Conservation (phyloP, 208 protist species). For the Trypanosoma conorhini region DNA sequence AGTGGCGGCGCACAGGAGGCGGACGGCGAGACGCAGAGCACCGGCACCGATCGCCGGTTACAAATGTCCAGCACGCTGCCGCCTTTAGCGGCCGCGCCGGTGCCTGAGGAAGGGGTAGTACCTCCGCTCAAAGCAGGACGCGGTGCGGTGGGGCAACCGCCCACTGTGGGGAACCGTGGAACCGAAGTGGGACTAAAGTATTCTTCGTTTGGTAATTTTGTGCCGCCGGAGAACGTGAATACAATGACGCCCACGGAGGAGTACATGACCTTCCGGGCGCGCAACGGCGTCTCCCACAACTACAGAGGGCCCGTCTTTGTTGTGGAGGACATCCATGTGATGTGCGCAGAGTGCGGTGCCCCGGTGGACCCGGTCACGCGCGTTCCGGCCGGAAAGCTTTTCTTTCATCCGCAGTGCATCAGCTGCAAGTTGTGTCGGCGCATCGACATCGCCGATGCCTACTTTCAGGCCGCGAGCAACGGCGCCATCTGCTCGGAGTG, state of each 20-base stretch:
- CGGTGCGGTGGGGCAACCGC: neutral
- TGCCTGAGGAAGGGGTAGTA: neutral
- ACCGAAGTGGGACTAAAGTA: neutral
- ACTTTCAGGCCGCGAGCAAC: slow-evolving; percentile 39
- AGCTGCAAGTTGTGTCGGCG: slow-evolving; percentile 63
- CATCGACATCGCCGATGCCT: slow-evolving; percentile 46
- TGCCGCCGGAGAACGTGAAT: slow-evolving; percentile 38
- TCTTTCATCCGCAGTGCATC: slow-evolving; percentile 75
- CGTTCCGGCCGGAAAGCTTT: slow-evolving; percentile 71
- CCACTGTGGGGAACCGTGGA: neutral
- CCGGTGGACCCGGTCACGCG: slow-evolving; percentile 78
- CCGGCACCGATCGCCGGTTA: neutral
- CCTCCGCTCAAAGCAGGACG: neutral
- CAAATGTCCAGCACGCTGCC: neutral
- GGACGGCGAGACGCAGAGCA: neutral
- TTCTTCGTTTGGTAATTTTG: neutral
- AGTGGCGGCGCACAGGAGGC: neutral
- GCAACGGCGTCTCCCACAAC: slow-evolving; percentile 41
- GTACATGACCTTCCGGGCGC: slow-evolving; percentile 46
- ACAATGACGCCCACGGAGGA: slow-evolving; percentile 61
- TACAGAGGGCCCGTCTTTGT: slow-evolving; percentile 75
- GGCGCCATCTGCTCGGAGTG: slow-evolving; percentile 30
- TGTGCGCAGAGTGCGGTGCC: slow-evolving; percentile 57
- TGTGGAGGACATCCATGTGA: slow-evolving; percentile 68
- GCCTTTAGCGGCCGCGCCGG: neutral